A percentile compares a stretch with the other conserved stretches of the same genome.
These are phyloP conservation scores for Vigna angularis DNA, from an alignment of 306 rosid genomes.

Conservation along the genomic window DNA sequence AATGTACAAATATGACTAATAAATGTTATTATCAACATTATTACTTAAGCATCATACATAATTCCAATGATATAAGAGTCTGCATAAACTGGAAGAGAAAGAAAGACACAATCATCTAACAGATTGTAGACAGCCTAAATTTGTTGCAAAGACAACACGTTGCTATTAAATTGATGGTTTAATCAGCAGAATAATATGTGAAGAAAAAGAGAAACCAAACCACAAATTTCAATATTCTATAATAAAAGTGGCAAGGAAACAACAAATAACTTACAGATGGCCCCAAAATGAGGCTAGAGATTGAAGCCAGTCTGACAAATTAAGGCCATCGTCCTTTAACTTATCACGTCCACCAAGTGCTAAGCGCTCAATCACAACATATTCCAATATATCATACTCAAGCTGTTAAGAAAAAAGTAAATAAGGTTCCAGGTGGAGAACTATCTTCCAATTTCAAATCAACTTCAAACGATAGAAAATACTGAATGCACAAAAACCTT, in stretches of 20 bases:
- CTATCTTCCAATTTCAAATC: not conserved
- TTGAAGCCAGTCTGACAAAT: constrained; percentile 99
- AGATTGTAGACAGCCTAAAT: constrained; percentile 21
- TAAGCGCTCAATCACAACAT: constrained; percentile 96
- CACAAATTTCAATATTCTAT: constrained; percentile 20
- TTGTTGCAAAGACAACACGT: constrained; percentile 6
- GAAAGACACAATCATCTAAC: constrained; percentile 33
- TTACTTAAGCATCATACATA: constrained; percentile 17
- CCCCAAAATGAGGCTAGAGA: constrained; percentile 99
- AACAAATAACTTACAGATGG: constrained; percentile 80
- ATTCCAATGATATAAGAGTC: constrained; percentile 6
- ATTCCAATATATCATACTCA: constrained; percentile 97
- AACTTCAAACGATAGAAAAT: constrained; percentile 20
- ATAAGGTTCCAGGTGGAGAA: constrained; percentile 15
- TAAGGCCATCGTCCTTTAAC: constrained; percentile 96
- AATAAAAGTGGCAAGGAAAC: constrained; percentile 36
- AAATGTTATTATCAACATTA: constrained; percentile 43
- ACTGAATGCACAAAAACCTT: not conserved
- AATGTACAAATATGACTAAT: constrained; percentile 45
- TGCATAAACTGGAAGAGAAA: constrained; percentile 26
- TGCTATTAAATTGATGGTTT: constrained; percentile 8
- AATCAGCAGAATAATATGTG: constrained; percentile 22
- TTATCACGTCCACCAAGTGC: constrained; percentile 96
- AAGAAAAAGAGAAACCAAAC: constrained; percentile 31
- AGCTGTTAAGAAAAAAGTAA: constrained; percentile 63